Evolutionary conservation across 2,329 filamentous ascomycete species (phyloP), one percentile per base, ranked within the genome.

Genomic region (Fusarium tanahbumbuense): DNA sequence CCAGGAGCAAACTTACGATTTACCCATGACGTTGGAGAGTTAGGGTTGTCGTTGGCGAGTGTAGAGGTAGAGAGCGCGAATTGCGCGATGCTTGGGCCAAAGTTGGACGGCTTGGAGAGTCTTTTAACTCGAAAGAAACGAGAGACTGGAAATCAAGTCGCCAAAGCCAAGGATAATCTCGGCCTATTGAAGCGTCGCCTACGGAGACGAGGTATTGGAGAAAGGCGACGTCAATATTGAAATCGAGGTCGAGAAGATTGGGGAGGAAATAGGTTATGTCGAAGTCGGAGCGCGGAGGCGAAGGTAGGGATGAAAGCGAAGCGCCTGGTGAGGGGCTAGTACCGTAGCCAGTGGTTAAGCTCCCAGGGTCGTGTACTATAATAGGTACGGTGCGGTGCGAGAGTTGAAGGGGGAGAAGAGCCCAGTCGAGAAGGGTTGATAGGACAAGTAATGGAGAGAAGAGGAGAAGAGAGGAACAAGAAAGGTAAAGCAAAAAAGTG

Each of bases 1-100:
- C n/a, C 46, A 47, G 40, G 37, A 50, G 47, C 58, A 42, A n/a
- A 85, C 84, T 84, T 79, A 87, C 85, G 85, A 85, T 84, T 87
- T 86, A 72, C 85, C 85, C 85, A 87, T 86, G 64, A 49, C 47
- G 52, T 49, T 59, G 55, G 20, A 40, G 60, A 45, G 50, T 64
- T 37, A 45, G 30, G 50, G 42, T 45, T 62, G 50, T 60, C 69
- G 46, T 70, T 57, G 60, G 67, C 15, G 56, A 58, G 48, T 12
- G 58, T 53, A 59, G 40, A 48, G 50, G 52, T 42, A 65, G 58
- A 58, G 61, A 70, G 71, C 67, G 72, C 73, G 64, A 76, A 73
- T 76, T 76, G 74, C 74, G 74, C 74, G 63, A 71, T 47, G 55
- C 62, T 67, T 47, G 58, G 54, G 40, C 53, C 67, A 60, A 56